Evolutionary conservation across 257 asterid genomes (phyloP).

Genomic region (Marsdenia floribunda): DNA sequence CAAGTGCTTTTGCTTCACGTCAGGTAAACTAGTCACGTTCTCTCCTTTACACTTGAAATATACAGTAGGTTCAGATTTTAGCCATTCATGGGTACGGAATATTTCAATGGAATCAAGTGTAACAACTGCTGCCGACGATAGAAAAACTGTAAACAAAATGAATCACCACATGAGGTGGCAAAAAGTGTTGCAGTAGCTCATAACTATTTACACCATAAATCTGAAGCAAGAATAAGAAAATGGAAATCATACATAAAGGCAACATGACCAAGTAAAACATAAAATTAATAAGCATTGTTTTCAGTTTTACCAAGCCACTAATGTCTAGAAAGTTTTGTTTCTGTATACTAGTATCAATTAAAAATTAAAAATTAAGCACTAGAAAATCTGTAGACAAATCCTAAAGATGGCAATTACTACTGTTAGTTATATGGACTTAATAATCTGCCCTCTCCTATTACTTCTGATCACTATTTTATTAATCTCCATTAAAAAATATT

Average conservation of each 20-base stretch:
- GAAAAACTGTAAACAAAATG: conserved; percentile 31
- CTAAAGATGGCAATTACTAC: neutral
- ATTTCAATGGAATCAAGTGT: conserved; percentile 65
- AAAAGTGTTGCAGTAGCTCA: neutral
- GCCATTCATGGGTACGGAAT: conserved; percentile 58
- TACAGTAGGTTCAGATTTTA: conserved; percentile 47
- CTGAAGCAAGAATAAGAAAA: neutral
- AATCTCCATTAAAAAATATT: neutral
- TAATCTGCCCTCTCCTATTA: neutral
- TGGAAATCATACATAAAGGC: neutral
- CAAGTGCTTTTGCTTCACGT: conserved; percentile 52
- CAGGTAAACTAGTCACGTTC: conserved; percentile 51
- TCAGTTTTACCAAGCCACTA: neutral
- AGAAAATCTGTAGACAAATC: neutral
- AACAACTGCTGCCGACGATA: conserved; percentile 48
- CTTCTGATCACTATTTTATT: neutral
- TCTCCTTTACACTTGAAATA: conserved; percentile 66
- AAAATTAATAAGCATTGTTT: neutral
- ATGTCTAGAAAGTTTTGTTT: neutral
- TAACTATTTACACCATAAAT: neutral
- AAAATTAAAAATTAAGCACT: neutral
- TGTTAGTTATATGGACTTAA: neutral
- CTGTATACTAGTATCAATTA: neutral
- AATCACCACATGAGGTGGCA: neutral
- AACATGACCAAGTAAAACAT: neutral